Evolutionary conservation across 306 rosid species (phyloP).

Genomic region (Sindora glabra): DNA sequence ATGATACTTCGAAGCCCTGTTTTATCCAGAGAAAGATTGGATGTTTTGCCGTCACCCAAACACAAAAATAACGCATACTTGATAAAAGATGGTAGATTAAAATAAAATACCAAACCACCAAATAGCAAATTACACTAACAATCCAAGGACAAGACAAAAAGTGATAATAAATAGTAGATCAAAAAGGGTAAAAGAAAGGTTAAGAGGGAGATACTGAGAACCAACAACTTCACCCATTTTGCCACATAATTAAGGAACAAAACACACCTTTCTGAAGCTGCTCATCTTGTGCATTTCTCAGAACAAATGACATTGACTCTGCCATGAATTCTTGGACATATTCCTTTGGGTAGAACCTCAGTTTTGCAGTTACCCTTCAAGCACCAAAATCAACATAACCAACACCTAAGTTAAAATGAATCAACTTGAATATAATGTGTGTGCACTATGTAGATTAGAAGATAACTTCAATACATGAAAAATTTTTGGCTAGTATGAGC

Average conservation of each 20-base stretch:
- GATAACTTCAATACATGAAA: background rate
- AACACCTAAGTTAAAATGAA: slow-evolving; percentile 4
- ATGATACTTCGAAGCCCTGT: slow-evolving; percentile 37
- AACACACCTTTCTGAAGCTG: slow-evolving; percentile 65
- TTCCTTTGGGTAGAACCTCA: slow-evolving; percentile 75
- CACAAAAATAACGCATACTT: background rate
- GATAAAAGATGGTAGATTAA: background rate
- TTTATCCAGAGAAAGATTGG: background rate
- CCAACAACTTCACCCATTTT: background rate
- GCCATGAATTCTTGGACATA: slow-evolving; percentile 80
- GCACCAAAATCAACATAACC: slow-evolving; percentile 11
- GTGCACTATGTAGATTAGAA: background rate
- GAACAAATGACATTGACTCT: slow-evolving; percentile 66
- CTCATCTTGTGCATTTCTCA: slow-evolving; percentile 67
- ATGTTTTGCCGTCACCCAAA: slow-evolving; percentile 8
- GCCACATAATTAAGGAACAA: background rate
- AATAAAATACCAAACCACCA: too few relatives aligned
- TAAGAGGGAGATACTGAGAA: background rate
- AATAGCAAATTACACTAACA: too few relatives aligned
- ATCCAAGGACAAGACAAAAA: background rate
- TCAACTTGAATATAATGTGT: background rate
- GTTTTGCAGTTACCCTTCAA: slow-evolving; percentile 57
- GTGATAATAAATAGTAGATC: background rate
- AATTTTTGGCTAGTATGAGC: background rate
- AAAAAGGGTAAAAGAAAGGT: background rate